Conservation (phyloP, 805 yeast species). For the Candida cerambycidarum region DNA sequence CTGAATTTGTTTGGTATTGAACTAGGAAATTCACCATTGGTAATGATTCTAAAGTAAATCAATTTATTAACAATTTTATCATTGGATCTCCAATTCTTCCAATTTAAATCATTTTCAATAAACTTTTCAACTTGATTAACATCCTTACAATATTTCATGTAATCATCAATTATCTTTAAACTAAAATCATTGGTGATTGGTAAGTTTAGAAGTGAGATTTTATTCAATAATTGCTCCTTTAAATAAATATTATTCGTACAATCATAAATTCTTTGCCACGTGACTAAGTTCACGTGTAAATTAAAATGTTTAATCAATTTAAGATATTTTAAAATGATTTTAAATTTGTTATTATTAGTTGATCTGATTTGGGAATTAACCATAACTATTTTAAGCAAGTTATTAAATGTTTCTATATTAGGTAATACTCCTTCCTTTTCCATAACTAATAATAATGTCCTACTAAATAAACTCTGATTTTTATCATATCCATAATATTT, state of each 20-base stretch:
- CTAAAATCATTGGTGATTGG: constrained; percentile 34
- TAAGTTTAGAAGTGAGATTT: constrained; percentile 28
- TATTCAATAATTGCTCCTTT: constrained; percentile 36
- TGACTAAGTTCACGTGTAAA: constrained; percentile 30
- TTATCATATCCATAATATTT: constrained; percentile 41
- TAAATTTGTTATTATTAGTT: constrained; percentile 29
- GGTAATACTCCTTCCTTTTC: constrained; percentile 41
- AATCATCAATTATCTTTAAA: constrained; percentile 35
- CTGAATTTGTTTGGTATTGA: constrained; percentile 2
- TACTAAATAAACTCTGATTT: constrained; percentile 40
- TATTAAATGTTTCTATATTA: constrained; percentile 40
- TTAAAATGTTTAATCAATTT: constrained; percentile 24
- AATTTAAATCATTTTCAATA: constrained; percentile 33
- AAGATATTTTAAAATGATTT: constrained; percentile 30
- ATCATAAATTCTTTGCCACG: constrained; percentile 39
- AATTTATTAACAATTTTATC: constrained; percentile 30
- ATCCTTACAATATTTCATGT: constrained; percentile 26
- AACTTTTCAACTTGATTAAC: constrained; percentile 29
- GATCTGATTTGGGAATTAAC: constrained; percentile 34
- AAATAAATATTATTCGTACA: constrained; percentile 37
- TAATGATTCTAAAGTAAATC: constrained; percentile 16
- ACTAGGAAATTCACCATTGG: constrained; percentile 3
- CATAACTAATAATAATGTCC: constrained; percentile 41
- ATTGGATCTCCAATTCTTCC: constrained; percentile 29
- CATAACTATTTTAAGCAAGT: constrained; percentile 30